Evolutionary conservation across 23 red algal genomes (phyloP), one percentile per base, ranked within the genome.

Genomic region (Gracilaria caudata): DNA sequence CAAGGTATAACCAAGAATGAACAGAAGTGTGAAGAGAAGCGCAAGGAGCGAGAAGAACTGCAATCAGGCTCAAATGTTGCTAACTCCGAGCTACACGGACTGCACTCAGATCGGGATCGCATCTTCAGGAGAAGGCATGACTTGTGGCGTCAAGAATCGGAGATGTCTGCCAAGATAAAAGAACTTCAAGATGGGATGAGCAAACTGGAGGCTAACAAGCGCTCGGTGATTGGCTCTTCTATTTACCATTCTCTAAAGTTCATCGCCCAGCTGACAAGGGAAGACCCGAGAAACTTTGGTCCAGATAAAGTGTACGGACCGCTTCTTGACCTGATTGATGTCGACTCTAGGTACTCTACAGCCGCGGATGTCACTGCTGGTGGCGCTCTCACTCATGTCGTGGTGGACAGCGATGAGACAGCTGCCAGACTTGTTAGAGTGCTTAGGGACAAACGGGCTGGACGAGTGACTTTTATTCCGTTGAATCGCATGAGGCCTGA

Each of bases 381-480:
- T 40, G 63, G 64, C n/a, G 78, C 90, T 0, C 77, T 99, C 39
- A 86, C 79, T 44, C 86, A 96, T 29, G 78, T 99, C 33, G 93
- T 99, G 23, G 97, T 99, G n/a, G 84, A 99, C 58, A 87, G 37
- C 21, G 93, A 99, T 73, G 97, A 89, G n/a, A 99, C 88, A n/a
- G 93, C 97, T 36, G 92, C 97, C 7, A 78, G 29, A 53, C 93
- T 99, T 32, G 93, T 99, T 6, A 45, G 83, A 57, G 49, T 83
- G 9, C 59, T 99, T 24, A 83, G 92, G 38, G 40, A 81, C 24
- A 78, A 55, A 38, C 80, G 92, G 10, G 93, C 89, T 39, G 97
- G 97, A 30, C 80, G 97, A 28, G 83, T 99, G 12, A 99, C 97
- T 21, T 99, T 99, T 63, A 93, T 99, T 28, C 97, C 97, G 12